Percentiles rank a stretch among this genome's conserved stretches.
Evolutionary conservation across 140 eudicot species (phyloP).

Genomic region (Ambrosia hybrid): DNA sequence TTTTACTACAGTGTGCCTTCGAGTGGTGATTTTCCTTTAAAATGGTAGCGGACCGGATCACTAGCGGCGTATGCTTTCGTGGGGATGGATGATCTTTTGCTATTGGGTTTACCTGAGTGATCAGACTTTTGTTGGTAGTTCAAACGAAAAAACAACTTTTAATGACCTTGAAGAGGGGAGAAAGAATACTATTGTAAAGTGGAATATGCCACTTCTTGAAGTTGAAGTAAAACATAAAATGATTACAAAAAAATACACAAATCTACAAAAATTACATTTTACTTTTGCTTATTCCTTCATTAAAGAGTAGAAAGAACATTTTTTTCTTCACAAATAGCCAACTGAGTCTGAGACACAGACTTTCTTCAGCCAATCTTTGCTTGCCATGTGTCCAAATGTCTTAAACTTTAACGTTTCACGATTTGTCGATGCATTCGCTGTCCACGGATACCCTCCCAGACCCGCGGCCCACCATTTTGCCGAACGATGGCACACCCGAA

Average conservation of each 20-base stretch:
- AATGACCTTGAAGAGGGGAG: slow-evolving; percentile 15
- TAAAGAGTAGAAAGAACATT: slow-evolving; percentile 20
- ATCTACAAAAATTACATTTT: slow-evolving; percentile 30
- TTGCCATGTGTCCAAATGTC: slow-evolving; percentile 13
- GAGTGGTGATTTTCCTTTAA: background rate
- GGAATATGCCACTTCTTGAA: slow-evolving; percentile 27
- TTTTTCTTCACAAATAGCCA: slow-evolving; percentile 22
- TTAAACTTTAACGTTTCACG: slow-evolving; percentile 13
- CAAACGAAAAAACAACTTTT: background rate
- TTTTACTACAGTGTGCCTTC: too few relatives aligned
- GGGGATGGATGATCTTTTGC: too few relatives aligned
- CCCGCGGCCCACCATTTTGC: slow-evolving; percentile 51
- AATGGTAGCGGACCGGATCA: background rate
- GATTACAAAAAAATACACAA: slow-evolving; percentile 18
- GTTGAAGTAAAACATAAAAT: slow-evolving; percentile 22
- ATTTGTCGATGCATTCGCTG: slow-evolving; percentile 37
- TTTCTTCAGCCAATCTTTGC: slow-evolving; percentile 26
- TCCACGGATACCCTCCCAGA: slow-evolving; percentile 65
- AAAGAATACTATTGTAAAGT: background rate
- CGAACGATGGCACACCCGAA: slow-evolving; percentile 60
- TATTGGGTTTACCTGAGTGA: too few relatives aligned
- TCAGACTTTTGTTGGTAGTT: too few relatives aligned
- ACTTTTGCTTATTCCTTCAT: slow-evolving; percentile 25
- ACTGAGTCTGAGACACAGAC: slow-evolving; percentile 8
- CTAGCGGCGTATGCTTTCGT: too few relatives aligned